Base-by-base conservation (phyloP, 2,329 filamentous ascomycete species). In the Neonectria sp. region DNA sequence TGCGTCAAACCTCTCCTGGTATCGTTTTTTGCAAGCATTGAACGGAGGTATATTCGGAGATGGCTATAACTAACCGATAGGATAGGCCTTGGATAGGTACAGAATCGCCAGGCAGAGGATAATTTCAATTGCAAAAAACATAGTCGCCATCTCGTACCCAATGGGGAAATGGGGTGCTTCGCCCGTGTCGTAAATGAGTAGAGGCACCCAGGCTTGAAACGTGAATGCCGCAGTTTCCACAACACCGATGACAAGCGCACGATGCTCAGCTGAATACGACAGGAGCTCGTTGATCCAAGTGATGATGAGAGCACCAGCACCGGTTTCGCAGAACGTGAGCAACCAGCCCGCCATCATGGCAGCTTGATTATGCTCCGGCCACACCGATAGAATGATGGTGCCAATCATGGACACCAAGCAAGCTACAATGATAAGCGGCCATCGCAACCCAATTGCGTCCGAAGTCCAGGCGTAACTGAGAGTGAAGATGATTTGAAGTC, bases 401-500 rank as follows among this genome's bases (percentile, higher is more conserved):
- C 79, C 79, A 24, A 74, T 75, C 37, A 82, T 69, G 6, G 78
- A 68, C 24, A 81, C 68, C 5, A 82, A 73, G 8, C 82, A 86
- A 2, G 85, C 86, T 55, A 87, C 83, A 8, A 89, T 77, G 58
- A 88, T 85, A 0, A 87, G 81, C 1, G 86, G 88, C 86, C 86
- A 88, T 11, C 87, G 81, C 3, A 77, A 76, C 3, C 86, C 85
- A 21, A 88, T 76, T 0, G 83, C 82, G 73, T 90, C 89, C 5
- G 86, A 89, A 5, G 82, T 82, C 86, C 87, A 90, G 3, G 87
- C 88, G 67, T 88, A 89, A 1, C 81, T 75, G 0, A 90, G 79
- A 0, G 88, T 89, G 5, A 83, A 84, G 9, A 87, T 77, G 0
- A 89, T 71, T 56, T 80, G 77, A 1, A 78, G 56, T 3, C 75